Percentiles rank a stretch among this genome's conserved stretches.
phyloP scores from a whole-genome alignment of 1,139 yeast genomes.

The Yamadazyma spencermartinsiae region DNA sequence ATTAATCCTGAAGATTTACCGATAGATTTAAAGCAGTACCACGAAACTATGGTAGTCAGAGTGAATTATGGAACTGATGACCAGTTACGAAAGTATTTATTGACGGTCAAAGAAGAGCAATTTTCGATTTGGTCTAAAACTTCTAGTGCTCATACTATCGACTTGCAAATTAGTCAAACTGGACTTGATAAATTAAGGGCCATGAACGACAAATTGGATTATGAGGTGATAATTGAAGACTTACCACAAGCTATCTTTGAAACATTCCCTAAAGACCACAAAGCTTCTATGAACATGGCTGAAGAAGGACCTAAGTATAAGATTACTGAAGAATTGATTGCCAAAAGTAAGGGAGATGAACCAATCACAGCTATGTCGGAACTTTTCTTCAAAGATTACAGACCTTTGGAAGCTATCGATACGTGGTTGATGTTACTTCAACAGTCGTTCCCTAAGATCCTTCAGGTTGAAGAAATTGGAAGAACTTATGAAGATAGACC shows the following conservation, averaged over 20 bases:
- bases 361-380: conserved; percentile 30
- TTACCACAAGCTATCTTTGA: conserved; percentile 57
- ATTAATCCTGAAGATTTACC: conserved; percentile 35
- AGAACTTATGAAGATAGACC: conserved; percentile 73
- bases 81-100: conserved; percentile 22
- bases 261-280: conserved; percentile 43
- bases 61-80: conserved; percentile 20
- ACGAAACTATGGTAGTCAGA: conserved; percentile 53
- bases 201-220: conserved; percentile 23
- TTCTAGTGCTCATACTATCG: conserved; percentile 26
- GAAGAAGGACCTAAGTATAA: conserved; percentile 17
- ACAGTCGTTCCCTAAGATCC: conserved; percentile 55
- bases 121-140: conserved; percentile 36
- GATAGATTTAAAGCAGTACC: conserved; percentile 50
- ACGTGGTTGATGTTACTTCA: conserved; percentile 67
- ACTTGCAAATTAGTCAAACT: conserved; percentile 32
- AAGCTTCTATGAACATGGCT: conserved; percentile 8
- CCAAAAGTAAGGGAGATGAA: conserved; percentile 17
- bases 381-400: conserved; percentile 67
- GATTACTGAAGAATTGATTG: conserved; percentile 18
- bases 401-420: conserved; percentile 67
- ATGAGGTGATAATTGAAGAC: conserved; percentile 51
- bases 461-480: conserved; percentile 67
- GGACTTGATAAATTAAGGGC: conserved; percentile 24
- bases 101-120: conserved; percentile 10